Conservation (phyloP, 345 rosid species). For the Lagerstroemia speciosa region DNA sequence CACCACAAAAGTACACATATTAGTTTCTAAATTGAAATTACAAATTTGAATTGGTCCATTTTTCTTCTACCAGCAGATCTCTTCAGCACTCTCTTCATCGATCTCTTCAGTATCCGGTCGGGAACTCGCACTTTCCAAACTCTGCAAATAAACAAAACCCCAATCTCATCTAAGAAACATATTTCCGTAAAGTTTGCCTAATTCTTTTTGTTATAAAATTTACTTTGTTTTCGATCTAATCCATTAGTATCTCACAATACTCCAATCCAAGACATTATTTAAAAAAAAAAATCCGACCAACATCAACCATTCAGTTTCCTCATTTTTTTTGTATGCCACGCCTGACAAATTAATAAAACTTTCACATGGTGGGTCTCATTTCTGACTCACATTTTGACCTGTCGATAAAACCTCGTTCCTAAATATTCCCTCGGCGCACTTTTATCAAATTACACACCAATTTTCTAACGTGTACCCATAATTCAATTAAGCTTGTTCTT, state of each 20-base stretch:
- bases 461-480: background rate
- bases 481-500: background rate
- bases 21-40: background rate
- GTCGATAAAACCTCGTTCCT: background rate
- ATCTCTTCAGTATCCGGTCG: slow-evolving; percentile 43
- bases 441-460: background rate
- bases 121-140: slow-evolving; percentile 53
- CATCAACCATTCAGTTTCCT: too few relatives aligned
- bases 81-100: background rate
- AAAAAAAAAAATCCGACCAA: background rate
- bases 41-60: background rate
- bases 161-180: too few relatives aligned
- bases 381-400: background rate
- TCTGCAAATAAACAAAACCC: slow-evolving; percentile 23
- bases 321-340: background rate
- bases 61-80: too few relatives aligned
- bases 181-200: too few relatives aligned
- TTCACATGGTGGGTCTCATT: background rate
- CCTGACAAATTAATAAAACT: background rate
- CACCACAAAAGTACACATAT: background rate
- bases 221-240: too few relatives aligned
- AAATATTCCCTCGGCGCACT: background rate
- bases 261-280: too few relatives aligned
- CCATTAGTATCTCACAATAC: too few relatives aligned
- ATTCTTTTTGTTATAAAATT: background rate